These are phyloP conservation scores for Middelhovenomyces tepae DNA, from an alignment of 805 yeast genomes.

Conservation along the genomic window DNA sequence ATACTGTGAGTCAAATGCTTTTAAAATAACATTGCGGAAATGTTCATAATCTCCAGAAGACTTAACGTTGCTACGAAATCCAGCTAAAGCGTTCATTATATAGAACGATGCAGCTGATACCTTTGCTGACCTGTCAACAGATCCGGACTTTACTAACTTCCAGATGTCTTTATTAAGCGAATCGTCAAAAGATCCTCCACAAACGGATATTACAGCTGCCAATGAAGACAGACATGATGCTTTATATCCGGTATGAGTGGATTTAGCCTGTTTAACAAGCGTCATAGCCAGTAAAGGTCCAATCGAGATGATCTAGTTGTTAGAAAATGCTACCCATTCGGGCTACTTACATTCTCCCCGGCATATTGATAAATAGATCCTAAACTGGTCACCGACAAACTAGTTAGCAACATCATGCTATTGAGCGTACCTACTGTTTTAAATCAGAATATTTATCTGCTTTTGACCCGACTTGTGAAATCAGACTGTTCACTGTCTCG, in stretches of 20 bases:
- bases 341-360: conserved; percentile 20
- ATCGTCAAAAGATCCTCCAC: conserved; percentile 27
- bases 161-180: conserved; percentile 23
- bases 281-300: conserved; percentile 26
- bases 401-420: conserved; percentile 1
- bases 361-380: conserved; percentile 21
- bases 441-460: conserved; percentile 22
- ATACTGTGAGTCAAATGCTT: conserved; percentile 19
- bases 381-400: conserved; percentile 18
- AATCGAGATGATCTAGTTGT: conserved; percentile 21
- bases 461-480: conserved; percentile 18
- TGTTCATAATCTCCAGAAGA: conserved; percentile 23
- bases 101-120: conserved; percentile 26
- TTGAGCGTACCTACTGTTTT: conserved; percentile 19
- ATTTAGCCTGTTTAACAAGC: conserved; percentile 19
- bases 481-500: conserved; percentile 20
- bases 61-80: conserved; percentile 13
- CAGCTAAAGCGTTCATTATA: conserved; percentile 19
- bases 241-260: conserved; percentile 23
- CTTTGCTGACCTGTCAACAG: conserved; percentile 22
- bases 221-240: conserved; percentile 18
- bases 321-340: too few relatives aligned
- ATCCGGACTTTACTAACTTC: conserved; percentile 22
- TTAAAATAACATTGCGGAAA: conserved; percentile 16
- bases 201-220: conserved; percentile 14